Base-by-base conservation (phyloP, 2,329 filamentous ascomycete genomes). In the Venturia asperata region DNA sequence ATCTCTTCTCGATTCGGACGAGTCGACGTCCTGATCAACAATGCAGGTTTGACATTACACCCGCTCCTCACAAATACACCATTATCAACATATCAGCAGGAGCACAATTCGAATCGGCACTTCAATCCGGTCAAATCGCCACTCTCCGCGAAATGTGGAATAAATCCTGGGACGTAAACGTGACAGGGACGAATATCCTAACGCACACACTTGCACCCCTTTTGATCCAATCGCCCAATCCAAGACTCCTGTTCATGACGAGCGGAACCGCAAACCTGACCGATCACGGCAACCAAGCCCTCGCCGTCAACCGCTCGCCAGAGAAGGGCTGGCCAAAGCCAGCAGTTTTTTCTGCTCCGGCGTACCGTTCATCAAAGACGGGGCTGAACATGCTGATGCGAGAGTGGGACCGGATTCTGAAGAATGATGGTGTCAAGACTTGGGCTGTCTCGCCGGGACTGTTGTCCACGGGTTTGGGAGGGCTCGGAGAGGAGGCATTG, bases 21-120 rank as follows among this genome's bases (percentile, higher is more conserved):
- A 15, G 47, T 87, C 2, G 83, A 87, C 62, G 72, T 76, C 1
- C 76, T 87, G 0, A 71, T 87, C 66, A 86, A 86, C 73, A 86
- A 87, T 64, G 84, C 81, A 0, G 83, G 82, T 78, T 72, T n/a
- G 42, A 55, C n/a, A 6, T 13, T 45, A 30, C 61, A 3, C 4
- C 11, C 43, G 3, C n/a, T 45, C 9, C 17, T 49, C 52, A 56
- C 45, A 34, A 43, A 34, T 49, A 30, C 19, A 39, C 24, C 56
- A 45, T 45, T 7, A 15, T 15, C 9, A 68, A 56, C 49, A 34
- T 19, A 17, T 27, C 15, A 5, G 47, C 65, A 78, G 78, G 81
- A 34, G 78, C 73, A 41, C 70, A 70, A n/a, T 80, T 80, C 68
- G 82, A 85, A 66, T 30, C 27, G 3, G 67, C 77, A 5, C 70